A percentile compares a stretch with the other conserved stretches of the same genome.
Evolutionary conservation across 2,329 filamentous ascomycete genomes (phyloP).

Genomic region (Apiospora hydei): DNA sequence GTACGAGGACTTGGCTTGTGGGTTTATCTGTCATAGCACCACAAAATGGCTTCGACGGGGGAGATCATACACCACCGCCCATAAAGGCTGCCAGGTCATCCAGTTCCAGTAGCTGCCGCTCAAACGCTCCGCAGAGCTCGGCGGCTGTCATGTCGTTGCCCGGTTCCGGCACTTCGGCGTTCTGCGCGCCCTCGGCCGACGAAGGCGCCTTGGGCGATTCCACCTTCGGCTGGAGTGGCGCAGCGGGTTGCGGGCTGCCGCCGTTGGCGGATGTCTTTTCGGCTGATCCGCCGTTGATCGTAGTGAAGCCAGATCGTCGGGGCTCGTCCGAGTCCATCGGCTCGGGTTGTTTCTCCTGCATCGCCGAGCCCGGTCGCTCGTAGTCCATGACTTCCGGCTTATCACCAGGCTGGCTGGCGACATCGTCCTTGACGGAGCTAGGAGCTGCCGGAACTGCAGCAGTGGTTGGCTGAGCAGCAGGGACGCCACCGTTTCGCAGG

Average conservation of each 20-base stretch:
- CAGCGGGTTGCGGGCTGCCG: slow-evolving; percentile 40
- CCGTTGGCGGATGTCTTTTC: slow-evolving; percentile 51
- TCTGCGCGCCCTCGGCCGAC: slow-evolving; percentile 34
- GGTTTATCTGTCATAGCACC: neutral
- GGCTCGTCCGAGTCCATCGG: slow-evolving; percentile 59
- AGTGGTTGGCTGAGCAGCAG: slow-evolving; percentile 31
- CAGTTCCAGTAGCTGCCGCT: slow-evolving; percentile 65
- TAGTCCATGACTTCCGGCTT: slow-evolving; percentile 66
- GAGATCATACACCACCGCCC: slow-evolving; percentile 63
- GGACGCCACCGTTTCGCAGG: slow-evolving; percentile 58
- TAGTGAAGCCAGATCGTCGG: slow-evolving; percentile 62
- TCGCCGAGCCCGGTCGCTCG: slow-evolving; percentile 51
- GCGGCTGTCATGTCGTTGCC: slow-evolving; percentile 62
- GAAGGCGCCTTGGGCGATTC: slow-evolving; percentile 42
- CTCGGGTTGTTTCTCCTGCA: slow-evolving; percentile 41
- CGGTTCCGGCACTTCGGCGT: slow-evolving; percentile 37
- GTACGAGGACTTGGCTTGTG: slow-evolving; percentile 13
- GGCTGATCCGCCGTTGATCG: slow-evolving; percentile 64
- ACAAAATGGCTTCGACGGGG: slow-evolving; percentile 14
- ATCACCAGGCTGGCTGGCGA: slow-evolving; percentile 61
- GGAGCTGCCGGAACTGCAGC: slow-evolving; percentile 39
- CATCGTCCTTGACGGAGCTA: slow-evolving; percentile 61
- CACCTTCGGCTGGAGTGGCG: slow-evolving; percentile 45
- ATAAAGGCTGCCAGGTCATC: slow-evolving; percentile 69
- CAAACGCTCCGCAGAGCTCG: slow-evolving; percentile 65